Evolutionary conservation across 2,329 filamentous ascomycete genomes (phyloP), one percentile per base, ranked within the genome.

Genomic region (Penicillium expansum): DNA sequence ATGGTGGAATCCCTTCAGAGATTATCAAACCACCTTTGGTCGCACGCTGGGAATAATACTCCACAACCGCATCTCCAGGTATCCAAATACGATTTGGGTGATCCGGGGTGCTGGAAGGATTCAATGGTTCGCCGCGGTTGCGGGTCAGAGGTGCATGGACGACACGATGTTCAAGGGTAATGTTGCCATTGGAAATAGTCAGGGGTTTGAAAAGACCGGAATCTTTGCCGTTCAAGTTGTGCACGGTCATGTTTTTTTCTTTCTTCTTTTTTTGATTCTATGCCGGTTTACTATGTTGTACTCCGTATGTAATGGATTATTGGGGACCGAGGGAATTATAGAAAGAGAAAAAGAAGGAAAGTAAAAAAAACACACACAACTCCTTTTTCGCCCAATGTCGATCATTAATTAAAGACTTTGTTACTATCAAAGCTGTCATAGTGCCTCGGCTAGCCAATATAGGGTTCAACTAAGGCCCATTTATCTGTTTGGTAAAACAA

Each of bases 91-190:
- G 76, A 66, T 78, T 81, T 43, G 76, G 78, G 56, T 70, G 76
- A 60, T 82, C 79, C 0, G 73, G 64, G 0, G 76, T 80, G 30
- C 76, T 79, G 8, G 70, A 64, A 13, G 71, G 60, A 11, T 74
- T 75, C 37, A 77, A 51, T 4, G 81, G 80, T 6, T 76, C 78
- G 18, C 80, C 79, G 27, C 83, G 77, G 62, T 80, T 80, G 18
- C 83, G 77, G 5, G 82, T 85, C 54, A 85, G 67, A 2, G 83
- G 80, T 1, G 81, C 79, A 61, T 80, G 67, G 43, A 82, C 72
- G 24, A 85, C 70, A 51, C 83, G 79, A 62, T 84, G 81, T 48
- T 77, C 73, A 32, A 86, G 77, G 10, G 69, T 69, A 42, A 80
- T 74, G 42, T 77, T 76, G 58, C 82, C 77, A 67, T 78, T 77